These are phyloP conservation scores for Scopulariopsis brevicaulis DNA, from an alignment of 2,329 filamentous ascomycete species.

Conservation along the genomic window DNA sequence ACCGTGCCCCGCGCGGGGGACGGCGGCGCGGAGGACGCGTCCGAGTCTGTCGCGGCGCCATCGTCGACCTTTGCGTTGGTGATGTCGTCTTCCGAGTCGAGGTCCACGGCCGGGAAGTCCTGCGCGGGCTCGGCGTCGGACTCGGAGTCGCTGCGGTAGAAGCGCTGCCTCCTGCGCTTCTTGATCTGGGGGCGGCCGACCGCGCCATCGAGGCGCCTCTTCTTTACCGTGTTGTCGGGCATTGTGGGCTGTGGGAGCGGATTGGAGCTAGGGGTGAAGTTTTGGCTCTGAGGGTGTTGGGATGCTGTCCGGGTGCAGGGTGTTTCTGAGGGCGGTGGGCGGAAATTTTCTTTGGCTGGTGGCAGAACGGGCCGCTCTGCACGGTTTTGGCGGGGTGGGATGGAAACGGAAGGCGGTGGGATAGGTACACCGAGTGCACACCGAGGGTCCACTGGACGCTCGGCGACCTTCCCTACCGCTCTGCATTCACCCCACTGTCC, in stretches of 20 bases:
- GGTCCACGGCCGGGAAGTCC: constrained; percentile 37
- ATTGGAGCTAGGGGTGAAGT: background rate
- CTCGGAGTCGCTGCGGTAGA: constrained; percentile 39
- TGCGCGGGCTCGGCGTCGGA: constrained; percentile 8
- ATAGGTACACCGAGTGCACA: background rate
- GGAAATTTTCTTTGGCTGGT: constrained; percentile 4
- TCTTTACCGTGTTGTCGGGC: constrained; percentile 18
- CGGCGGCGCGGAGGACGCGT: constrained; percentile 19
- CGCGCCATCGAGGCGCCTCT: constrained; percentile 20
- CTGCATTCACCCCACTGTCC: too few relatives aligned
- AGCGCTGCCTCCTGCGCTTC: constrained; percentile 30
- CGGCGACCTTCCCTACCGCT: background rate
- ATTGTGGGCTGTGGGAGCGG: constrained; percentile 7
- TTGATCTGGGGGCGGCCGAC: constrained; percentile 30
- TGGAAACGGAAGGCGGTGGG: constrained; percentile 1
- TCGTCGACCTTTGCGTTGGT: constrained; percentile 41
- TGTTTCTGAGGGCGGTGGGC: background rate
- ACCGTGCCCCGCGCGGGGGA: background rate
- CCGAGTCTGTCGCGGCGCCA: constrained; percentile 24
- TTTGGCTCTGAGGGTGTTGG: background rate
- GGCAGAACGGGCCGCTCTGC: background rate
- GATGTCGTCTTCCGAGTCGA: constrained; percentile 47
- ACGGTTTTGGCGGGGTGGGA: background rate
- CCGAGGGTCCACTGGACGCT: background rate
- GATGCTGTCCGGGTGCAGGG: background rate